These are phyloP conservation scores for Monosporascus ibericus DNA, from an alignment of 2,329 filamentous ascomycete genomes.

Conservation along the genomic window DNA sequence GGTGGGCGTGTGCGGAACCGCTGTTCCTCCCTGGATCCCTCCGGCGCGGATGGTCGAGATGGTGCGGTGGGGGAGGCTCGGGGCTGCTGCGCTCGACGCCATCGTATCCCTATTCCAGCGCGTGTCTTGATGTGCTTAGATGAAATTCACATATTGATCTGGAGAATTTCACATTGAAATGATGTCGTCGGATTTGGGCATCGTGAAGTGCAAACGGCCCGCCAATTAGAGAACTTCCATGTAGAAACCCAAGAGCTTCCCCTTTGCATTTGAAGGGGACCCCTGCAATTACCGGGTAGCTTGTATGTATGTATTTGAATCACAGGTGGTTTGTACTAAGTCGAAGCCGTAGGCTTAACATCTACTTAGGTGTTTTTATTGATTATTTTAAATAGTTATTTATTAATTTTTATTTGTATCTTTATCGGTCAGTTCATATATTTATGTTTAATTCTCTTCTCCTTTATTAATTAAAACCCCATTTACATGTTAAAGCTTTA, in stretches of 20 bases:
- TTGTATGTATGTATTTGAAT: background rate
- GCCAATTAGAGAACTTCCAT: background rate
- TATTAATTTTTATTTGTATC: too few species aligned
- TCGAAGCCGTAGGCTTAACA: too few species aligned
- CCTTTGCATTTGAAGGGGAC: background rate
- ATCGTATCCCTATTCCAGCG: slow-evolving; percentile 22
- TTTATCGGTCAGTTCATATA: too few species aligned
- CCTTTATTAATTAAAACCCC: too few species aligned
- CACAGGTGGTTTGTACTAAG: background rate
- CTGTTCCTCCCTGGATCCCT: slow-evolving; percentile 25
- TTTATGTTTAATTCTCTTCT: too few species aligned
- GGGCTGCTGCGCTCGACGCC: slow-evolving; percentile 34
- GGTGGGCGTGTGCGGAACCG: slow-evolving; percentile 55
- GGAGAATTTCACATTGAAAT: background rate
- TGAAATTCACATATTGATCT: background rate
- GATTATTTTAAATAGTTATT: too few species aligned
- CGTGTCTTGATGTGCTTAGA: background rate
- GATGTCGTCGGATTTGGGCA: background rate
- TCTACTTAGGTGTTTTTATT: too few species aligned
- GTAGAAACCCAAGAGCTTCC: background rate
- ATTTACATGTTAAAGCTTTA: too few species aligned
- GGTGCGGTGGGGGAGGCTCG: slow-evolving; percentile 49
- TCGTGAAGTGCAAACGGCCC: background rate
- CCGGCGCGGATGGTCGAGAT: slow-evolving; percentile 51
- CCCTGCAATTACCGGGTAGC: too few species aligned